Base-by-base conservation (phyloP, 169 alveolate species). In the Eimeria necatrix region DNA sequence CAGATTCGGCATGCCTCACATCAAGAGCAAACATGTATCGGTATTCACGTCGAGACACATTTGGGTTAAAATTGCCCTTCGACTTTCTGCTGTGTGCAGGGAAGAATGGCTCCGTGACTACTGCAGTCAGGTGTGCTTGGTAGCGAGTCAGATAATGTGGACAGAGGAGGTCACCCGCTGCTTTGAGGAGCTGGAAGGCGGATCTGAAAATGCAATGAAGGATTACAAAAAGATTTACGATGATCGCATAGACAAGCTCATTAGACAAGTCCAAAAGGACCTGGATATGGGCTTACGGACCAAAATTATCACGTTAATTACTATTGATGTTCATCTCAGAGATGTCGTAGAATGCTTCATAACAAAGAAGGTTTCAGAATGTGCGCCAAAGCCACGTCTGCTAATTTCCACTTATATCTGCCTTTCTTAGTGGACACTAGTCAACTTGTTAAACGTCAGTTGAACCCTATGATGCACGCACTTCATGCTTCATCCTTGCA, bases 171-270 rank as follows among this genome's bases (percentile, higher is more conserved):
- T 98, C 26, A 96, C 97, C 53, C 97, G 99, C 89, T 99, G 99
- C 80, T 98, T 98, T 93, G 99, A 98, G 95, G 99, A 98, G 85
- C 97, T 98, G 48, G 99, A 98, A 95, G 99, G 98, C 20, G 99
- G 99, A 46, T 97, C 98, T 90, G 99, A 98, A 96, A 97, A 98
- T 51, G 99, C 99, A n/a, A 98, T 99, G 99, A 98, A 98, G n/a
- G 99, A 99, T 89, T 98, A 98, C 97, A 98, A 97, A 92, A 97
- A 97, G 68, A 95, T 97, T 53, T 96, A 98, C 88, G 98, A 97
- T 70, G 98, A 97, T 68, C 97, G 99, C 73, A 98, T 99, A 81
- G 98, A 98, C 76, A 97, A 98, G 93, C 97, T 99, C 80, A 99
- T 99, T 95, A 98, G 98, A 56, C 98, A 98, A 93, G 99, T 99